Conservation (phyloP, 1,284 basidiomycete genomes). For the Trichosporon ovoides region DNA sequence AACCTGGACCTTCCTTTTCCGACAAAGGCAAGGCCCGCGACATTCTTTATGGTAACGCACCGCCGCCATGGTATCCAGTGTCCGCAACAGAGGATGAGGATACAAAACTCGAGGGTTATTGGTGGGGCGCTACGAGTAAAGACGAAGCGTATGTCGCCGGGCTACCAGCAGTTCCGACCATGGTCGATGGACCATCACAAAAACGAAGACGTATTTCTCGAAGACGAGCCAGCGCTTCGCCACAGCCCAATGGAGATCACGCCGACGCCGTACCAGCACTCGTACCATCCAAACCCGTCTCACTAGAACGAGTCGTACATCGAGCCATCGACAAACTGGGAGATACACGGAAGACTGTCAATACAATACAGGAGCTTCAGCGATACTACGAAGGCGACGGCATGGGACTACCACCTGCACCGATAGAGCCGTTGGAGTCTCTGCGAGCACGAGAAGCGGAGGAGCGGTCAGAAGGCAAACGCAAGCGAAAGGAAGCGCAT, state of each 20-base stretch:
- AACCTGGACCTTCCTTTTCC: slow-evolving; percentile 37
- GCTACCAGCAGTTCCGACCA: slow-evolving; percentile 35
- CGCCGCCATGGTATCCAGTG: slow-evolving; percentile 40
- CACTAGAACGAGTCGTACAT: slow-evolving; percentile 31
- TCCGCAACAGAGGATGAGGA: slow-evolving; percentile 33
- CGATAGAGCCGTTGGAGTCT: slow-evolving; percentile 21
- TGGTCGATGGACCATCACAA: slow-evolving; percentile 24
- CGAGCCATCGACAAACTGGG: slow-evolving; percentile 33
- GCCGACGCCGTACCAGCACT: slow-evolving; percentile 17
- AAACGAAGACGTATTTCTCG: slow-evolving; percentile 14
- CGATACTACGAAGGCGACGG: slow-evolving; percentile 37
- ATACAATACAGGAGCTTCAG: slow-evolving; percentile 39
- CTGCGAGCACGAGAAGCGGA: slow-evolving; percentile 21
- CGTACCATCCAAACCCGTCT: slow-evolving; percentile 26
- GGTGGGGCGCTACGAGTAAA: slow-evolving; percentile 38
- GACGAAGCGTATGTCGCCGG: slow-evolving; percentile 39
- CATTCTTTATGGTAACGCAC: slow-evolving; percentile 27
- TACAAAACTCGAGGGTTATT: slow-evolving; percentile 36
- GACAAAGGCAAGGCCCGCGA: slow-evolving; percentile 44
- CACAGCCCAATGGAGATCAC: slow-evolving; percentile 4
- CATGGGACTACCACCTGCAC: slow-evolving; percentile 28
- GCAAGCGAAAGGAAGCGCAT: slow-evolving; percentile 23
- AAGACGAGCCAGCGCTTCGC: not conserved
- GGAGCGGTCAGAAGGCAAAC: slow-evolving; percentile 20
- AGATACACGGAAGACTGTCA: slow-evolving; percentile 27